Evolutionary conservation across 169 alveolate genomes (phyloP).

Genomic region (Babesia ovis): DNA sequence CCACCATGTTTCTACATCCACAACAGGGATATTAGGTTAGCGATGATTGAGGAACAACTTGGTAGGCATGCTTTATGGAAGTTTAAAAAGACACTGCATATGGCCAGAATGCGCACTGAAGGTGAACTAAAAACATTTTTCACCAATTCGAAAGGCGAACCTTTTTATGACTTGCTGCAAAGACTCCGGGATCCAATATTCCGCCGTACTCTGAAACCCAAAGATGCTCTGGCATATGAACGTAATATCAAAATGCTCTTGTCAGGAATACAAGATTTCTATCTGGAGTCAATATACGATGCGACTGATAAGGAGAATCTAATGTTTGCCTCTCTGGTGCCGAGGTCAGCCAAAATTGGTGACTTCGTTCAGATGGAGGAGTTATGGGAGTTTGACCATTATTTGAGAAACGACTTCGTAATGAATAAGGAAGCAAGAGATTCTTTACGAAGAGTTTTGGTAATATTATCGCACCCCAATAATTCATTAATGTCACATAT

Average conservation of each 20-base stretch:
- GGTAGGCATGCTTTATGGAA: constrained; percentile 1
- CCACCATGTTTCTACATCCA: constrained; percentile 34
- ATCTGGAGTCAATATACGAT: constrained; percentile 54
- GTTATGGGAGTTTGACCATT: constrained; percentile 12
- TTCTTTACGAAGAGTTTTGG: constrained; percentile 15
- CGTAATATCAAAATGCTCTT: constrained; percentile 35
- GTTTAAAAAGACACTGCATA: constrained; percentile 26
- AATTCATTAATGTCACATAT: constrained; percentile 50
- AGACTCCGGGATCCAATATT: constrained; percentile 18
- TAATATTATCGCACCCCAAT: constrained; percentile 50
- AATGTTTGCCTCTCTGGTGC: constrained; percentile 58
- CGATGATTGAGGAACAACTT: constrained; percentile 28
- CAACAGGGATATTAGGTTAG: constrained; percentile 45
- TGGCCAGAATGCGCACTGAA: constrained; percentile 30
- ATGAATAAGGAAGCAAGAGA: constrained; percentile 40
- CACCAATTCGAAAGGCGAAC: constrained; percentile 19
- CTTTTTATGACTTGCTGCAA: constrained; percentile 41
- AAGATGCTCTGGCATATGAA: constrained; percentile 56
- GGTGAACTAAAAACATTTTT: constrained; percentile 32
- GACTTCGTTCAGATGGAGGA: constrained; percentile 49
- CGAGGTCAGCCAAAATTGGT: constrained; percentile 27
- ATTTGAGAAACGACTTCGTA: constrained; percentile 33
- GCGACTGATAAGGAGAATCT: constrained; percentile 28
- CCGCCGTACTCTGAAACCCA: constrained; percentile 46
- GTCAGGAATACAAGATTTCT: constrained; percentile 36